These are phyloP conservation scores for Cerioporus squamosus DNA, from an alignment of 1,284 basidiomycete species.

Conservation along the genomic window DNA sequence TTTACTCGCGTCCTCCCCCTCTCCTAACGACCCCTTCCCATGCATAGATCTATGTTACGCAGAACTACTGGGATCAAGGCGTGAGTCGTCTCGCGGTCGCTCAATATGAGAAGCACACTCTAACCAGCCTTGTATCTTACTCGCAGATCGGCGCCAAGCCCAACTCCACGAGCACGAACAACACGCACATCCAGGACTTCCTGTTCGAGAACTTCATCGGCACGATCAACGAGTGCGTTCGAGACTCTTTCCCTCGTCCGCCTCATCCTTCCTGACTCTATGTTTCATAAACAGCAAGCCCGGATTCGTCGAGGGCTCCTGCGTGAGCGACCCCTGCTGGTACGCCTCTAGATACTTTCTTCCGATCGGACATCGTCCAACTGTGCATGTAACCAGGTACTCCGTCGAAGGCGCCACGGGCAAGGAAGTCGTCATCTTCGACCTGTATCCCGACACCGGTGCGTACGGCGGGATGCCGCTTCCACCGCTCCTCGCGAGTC, in stretches of 20 bases:
- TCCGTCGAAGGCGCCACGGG: constrained; percentile 56
- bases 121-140: no score
- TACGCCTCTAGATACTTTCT: constrained; percentile 5
- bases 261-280: neutral
- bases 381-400: constrained; percentile 35
- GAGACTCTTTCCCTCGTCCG: constrained; percentile 15
- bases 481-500: neutral
- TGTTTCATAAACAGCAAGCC: constrained; percentile 39
- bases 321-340: constrained; percentile 64
- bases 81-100: constrained; percentile 31
- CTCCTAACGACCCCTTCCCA: neutral
- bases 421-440: constrained; percentile 61
- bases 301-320: constrained; percentile 58
- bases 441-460: constrained; percentile 59
- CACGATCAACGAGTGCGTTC: constrained; percentile 51
- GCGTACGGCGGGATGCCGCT: neutral
- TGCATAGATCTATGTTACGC: constrained; percentile 61
- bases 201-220: constrained; percentile 58
- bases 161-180: constrained; percentile 48
- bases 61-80: constrained; percentile 69
- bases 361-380: no score
- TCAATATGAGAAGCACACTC: neutral
- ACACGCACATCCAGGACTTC: constrained; percentile 60
- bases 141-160: constrained; percentile 45
- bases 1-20: neutral